Evolutionary conservation across 352 stramenopile species (phyloP).

Genomic region (Phytophthora cryptogea): DNA sequence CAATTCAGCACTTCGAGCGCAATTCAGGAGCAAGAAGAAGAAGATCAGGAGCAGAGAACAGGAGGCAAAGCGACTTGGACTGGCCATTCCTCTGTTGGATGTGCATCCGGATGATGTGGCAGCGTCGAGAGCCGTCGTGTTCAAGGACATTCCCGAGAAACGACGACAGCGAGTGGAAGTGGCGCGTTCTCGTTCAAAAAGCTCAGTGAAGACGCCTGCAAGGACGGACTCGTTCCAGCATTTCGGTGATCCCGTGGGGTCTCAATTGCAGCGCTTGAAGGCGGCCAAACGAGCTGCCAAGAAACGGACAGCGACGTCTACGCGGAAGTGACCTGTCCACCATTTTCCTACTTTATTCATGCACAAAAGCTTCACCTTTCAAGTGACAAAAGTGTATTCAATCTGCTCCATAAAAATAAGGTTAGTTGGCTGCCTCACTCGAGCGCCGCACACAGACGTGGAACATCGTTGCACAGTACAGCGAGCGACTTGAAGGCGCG

Average conservation of each 20-base stretch:
- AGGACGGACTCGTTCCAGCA: slow-evolving; percentile 54
- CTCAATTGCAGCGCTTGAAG: slow-evolving; percentile 60
- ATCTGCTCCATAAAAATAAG: slow-evolving; percentile 25
- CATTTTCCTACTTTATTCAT: slow-evolving; percentile 4
- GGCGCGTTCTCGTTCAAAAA: slow-evolving; percentile 1
- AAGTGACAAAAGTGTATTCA: slow-evolving; percentile 16
- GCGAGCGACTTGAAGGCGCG: slow-evolving; percentile 75
- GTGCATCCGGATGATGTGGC: slow-evolving; percentile 60
- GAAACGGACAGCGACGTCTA: slow-evolving; percentile 5
- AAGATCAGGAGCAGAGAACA: slow-evolving; percentile 42
- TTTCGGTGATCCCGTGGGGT: slow-evolving; percentile 62
- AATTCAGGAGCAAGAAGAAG: slow-evolving; percentile 69
- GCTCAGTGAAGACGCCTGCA: slow-evolving; percentile 4
- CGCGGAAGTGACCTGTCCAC: slow-evolving; percentile 11
- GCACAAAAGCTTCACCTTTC: neutral
- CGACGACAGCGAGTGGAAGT: neutral
- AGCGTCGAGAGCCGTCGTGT: slow-evolving; percentile 60
- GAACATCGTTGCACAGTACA: slow-evolving; percentile 65
- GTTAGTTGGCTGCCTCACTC: slow-evolving; percentile 21
- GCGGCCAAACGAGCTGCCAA: slow-evolving; percentile 23
- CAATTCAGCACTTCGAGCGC: slow-evolving; percentile 58
- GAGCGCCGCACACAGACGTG: slow-evolving; percentile 51
- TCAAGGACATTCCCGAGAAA: slow-evolving; percentile 53
- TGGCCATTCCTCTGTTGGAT: slow-evolving; percentile 68
- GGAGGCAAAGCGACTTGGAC: slow-evolving; percentile 45